Base-by-base conservation (phyloP, 2,329 filamentous ascomycete genomes). In the Zymoseptoria ardabiliae region DNA sequence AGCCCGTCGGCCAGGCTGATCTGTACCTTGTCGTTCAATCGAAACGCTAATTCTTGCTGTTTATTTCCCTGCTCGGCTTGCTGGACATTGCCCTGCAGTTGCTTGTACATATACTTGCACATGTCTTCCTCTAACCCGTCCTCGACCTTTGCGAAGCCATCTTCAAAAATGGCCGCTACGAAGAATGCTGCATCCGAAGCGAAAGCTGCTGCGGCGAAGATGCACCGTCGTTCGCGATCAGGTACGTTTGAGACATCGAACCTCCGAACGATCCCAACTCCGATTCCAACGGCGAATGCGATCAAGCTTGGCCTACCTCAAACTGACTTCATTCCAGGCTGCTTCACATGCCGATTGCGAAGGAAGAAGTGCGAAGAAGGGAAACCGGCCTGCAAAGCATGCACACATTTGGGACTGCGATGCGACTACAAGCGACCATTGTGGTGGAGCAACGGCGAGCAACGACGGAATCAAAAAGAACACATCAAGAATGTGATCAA, bases 401-500 rank as follows among this genome's bases (percentile, higher is more conserved):
- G 85, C 76, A 80, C 78, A 64, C 83, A 86, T 71, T 86, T 99
- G 58, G 89, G 89, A 57, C 82, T 99, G 59, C 82, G 83, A 70
- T 99, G 94, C 79, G 91, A 97, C 80, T 99, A 97, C 80, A 96
- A 96, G 82, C 82, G 92, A 72, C 94, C 94, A 45, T 85, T 90
- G 77, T 99, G 94, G 94, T 99, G 94, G 94, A 89, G 88, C 77
- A 97, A 94, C 81, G 89, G 89, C 71, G 91, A 96, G 64, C 85
- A 89, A 71, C 83, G 94, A 67, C 85, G 88, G 69, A 79, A 86
- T 58, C 91, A 97, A 74, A 99, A 97, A 79, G 94, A 97, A 73
- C 80, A 87, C 67, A 96, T 99, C 82, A 99, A 99, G 82, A 88
- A 89, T 76, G 90, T 93, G 76, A 97, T 99, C 81, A 97, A 96